Percentiles rank a stretch among this genome's conserved stretches.
Conservation (phyloP, 176 grass and related monocot species). For the Oryza punctata region DNA sequence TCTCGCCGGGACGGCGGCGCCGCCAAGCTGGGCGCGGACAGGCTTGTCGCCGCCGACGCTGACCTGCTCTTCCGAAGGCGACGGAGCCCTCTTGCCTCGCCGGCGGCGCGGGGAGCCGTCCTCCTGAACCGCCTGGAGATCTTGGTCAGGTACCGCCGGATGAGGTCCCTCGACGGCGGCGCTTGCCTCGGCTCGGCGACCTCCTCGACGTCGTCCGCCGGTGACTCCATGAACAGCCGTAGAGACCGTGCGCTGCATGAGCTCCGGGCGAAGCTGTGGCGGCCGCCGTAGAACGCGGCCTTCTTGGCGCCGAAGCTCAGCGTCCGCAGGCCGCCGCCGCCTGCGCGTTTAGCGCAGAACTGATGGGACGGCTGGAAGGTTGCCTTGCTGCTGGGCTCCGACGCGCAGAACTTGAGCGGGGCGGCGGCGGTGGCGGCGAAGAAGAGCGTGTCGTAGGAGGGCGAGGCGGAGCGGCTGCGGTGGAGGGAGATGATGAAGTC, state of each 20-base stretch:
- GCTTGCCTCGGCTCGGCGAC: background rate
- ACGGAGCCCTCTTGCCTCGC: constrained; percentile 21
- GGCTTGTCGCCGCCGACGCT: constrained; percentile 45
- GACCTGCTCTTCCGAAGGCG: constrained; percentile 69
- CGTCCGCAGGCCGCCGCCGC: constrained; percentile 21
- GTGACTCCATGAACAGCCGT: constrained; percentile 39
- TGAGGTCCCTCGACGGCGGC: constrained; percentile 40
- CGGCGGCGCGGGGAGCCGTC: background rate
- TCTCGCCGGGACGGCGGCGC: constrained; percentile 39
- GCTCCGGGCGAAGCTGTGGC: constrained; percentile 46
- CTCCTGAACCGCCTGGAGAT: constrained; percentile 57
- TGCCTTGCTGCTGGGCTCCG: background rate
- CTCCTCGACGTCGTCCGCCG: background rate
- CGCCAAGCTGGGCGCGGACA: background rate
- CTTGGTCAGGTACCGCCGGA: constrained; percentile 63
- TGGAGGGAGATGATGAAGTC: constrained; percentile 55
- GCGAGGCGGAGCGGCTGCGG: constrained; percentile 39
- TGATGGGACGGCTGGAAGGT: background rate
- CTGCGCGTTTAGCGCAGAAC: background rate
- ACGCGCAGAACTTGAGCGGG: background rate
- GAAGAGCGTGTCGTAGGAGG: constrained; percentile 41
- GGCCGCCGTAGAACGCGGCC: constrained; percentile 39
- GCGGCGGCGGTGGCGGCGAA: constrained; percentile 15
- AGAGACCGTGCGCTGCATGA: constrained; percentile 34
- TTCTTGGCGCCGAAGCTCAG: constrained; percentile 54